These are phyloP conservation scores for Discostella stelligeroides DNA, from an alignment of 108 stramenopile genomes.

Conservation along the genomic window DNA sequence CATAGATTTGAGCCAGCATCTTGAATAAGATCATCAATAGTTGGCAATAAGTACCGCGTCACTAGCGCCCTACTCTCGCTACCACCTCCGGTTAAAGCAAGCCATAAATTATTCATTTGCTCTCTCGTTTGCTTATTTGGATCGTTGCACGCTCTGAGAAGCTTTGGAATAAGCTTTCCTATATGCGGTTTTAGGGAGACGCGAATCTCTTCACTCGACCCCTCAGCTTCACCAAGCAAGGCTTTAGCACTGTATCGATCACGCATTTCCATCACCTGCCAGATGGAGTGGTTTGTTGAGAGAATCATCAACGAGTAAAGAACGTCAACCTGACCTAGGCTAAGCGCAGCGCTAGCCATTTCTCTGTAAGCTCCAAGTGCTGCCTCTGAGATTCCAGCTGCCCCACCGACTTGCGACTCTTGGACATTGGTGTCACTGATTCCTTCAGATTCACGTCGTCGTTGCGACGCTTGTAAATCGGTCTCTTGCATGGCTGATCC, in stretches of 20 bases:
- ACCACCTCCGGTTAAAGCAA: slow-evolving; percentile 83
- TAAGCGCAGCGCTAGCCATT: slow-evolving; percentile 77
- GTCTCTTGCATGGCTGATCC: slow-evolving; percentile 83
- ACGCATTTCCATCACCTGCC: slow-evolving; percentile 51
- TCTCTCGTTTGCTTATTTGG: slow-evolving; percentile 85
- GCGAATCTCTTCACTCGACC: slow-evolving; percentile 58
- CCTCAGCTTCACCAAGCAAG: slow-evolving; percentile 61
- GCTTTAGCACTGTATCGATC: slow-evolving; percentile 66
- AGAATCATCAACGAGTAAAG: slow-evolving; percentile 79
- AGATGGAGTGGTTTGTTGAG: slow-evolving; percentile 75
- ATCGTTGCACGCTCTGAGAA: slow-evolving; percentile 81
- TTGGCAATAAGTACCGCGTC: slow-evolving; percentile 61
- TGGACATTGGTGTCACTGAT: slow-evolving; percentile 6
- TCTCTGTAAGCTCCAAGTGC: slow-evolving; percentile 83
- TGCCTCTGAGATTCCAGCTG: slow-evolving; percentile 78
- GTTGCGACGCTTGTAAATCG: slow-evolving; percentile 52
- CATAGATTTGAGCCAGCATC: slow-evolving; percentile 80
- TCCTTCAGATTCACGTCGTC: slow-evolving; percentile 35
- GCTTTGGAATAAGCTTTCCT: slow-evolving; percentile 73
- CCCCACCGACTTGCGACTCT: slow-evolving; percentile 68
- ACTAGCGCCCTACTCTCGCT: slow-evolving; percentile 68
- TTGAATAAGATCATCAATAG: slow-evolving; percentile 72
- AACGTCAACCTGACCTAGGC: slow-evolving; percentile 68
- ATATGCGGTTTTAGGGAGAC: slow-evolving; percentile 70
- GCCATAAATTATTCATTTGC: slow-evolving; percentile 81